phyloP scores from a whole-genome alignment of 1,139 yeast species.

The Citeromyces siamensis region DNA sequence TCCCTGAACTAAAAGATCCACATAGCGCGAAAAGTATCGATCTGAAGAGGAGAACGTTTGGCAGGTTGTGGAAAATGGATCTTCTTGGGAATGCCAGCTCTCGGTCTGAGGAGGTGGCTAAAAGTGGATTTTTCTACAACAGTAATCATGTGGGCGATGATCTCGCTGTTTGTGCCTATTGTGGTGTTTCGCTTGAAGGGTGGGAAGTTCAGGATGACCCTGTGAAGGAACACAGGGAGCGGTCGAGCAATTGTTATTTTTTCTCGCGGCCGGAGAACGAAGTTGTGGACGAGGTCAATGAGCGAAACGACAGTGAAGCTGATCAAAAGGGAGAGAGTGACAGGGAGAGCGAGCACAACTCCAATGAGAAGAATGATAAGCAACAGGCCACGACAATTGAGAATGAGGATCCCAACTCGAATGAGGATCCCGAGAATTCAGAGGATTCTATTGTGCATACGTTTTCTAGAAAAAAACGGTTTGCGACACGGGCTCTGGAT shows the following conservation, averaged over 20 bases:
- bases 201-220: slow-evolving; percentile 71
- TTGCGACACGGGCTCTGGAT: not conserved
- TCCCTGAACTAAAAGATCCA: slow-evolving; percentile 24
- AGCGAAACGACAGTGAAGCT: not conserved
- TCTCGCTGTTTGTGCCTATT: slow-evolving; percentile 58
- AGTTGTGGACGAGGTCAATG: not conserved
- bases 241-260: slow-evolving; percentile 39
- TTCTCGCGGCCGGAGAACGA: slow-evolving; percentile 11
- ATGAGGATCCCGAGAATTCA: not conserved
- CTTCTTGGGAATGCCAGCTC: not conserved
- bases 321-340: not conserved
- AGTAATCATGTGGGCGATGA: slow-evolving; percentile 39
- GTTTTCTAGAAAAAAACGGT: not conserved
- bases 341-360: not conserved
- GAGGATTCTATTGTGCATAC: not conserved
- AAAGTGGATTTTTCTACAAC: slow-evolving; percentile 42
- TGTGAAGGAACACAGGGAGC: slow-evolving; percentile 31
- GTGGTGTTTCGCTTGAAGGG: slow-evolving; percentile 54
- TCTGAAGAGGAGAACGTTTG: slow-evolving; percentile 40
- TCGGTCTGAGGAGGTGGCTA: slow-evolving; percentile 26
- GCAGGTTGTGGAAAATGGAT: slow-evolving; percentile 27
- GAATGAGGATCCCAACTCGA: not conserved
- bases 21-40: slow-evolving; percentile 21
- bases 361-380: not conserved
- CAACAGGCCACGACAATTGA: not conserved